Evolutionary conservation across 352 stramenopile species (phyloP), one percentile per base, ranked within the genome.

Genomic region (Phytophthora brassicae): DNA sequence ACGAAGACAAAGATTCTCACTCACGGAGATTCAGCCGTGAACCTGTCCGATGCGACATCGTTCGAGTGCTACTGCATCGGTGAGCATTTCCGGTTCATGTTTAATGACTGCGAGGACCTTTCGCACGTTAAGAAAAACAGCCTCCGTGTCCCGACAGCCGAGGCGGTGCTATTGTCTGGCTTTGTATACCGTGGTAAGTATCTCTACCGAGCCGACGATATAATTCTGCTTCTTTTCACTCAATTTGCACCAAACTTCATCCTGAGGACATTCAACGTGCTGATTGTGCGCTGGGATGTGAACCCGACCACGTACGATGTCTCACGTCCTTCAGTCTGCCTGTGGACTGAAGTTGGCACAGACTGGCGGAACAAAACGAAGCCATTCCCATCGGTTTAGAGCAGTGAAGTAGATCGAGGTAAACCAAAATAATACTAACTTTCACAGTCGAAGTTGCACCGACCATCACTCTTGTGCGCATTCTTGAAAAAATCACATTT

Each of bases 391-490:
- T 75, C 67, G 16, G 67, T 64, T 16, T 72, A 68, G 54, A 33
- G 12, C 22, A 24, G 17, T 7, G 4, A 19, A 8, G 14, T 20
- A 46, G 35, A 24, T 3, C 58, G 36, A 19, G 31, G 57, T 54
- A 49, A 56, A 63, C 11, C 26, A 20, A 11, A 36, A 45, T 14
- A 6, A 45, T 45, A 51, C 49, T 47, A 54, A 46, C 9, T 55
- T 69, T 51, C 38, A 8, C 26, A 31, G 63, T 63, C 63, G 57
- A 72, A 60, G 68, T 78, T 74, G 69, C 69, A 77, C 50, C 66
- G 59, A 77, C 60, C 62, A 79, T 79, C 73, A 81, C 52, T 81
- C 63, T 62, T 64, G 20, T 44, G 17, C 42, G 50, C 60, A 59
- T 23, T 62, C 22, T 54, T 33, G n/a, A n/a, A n/a, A n/a, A n/a